A percentile compares a stretch with the other conserved stretches of the same genome.
Evolutionary conservation across 2,329 filamentous ascomycete species (phyloP).

Genomic region (Pyrenophora graminea): DNA sequence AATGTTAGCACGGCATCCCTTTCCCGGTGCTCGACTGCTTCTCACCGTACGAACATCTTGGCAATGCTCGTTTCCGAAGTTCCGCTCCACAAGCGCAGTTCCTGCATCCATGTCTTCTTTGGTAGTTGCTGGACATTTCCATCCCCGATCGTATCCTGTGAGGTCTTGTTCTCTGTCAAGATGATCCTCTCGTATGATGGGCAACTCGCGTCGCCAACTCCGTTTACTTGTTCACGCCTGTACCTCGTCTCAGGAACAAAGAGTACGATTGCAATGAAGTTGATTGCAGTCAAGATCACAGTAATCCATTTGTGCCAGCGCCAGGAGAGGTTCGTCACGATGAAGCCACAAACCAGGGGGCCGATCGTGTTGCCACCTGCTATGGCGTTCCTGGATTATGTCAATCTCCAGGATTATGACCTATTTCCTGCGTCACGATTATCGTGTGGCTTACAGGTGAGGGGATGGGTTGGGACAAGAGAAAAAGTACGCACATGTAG

Average conservation of each 20-base stretch:
- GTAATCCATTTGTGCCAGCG: constrained; percentile 47
- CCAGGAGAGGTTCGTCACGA: constrained; percentile 44
- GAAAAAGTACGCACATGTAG: constrained; percentile 35
- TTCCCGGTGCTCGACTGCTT: neutral
- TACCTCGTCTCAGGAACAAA: constrained; percentile 48
- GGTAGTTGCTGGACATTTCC: constrained; percentile 16
- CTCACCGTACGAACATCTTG: constrained; percentile 38
- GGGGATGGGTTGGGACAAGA: neutral
- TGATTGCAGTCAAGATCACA: constrained; percentile 31
- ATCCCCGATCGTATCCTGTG: neutral
- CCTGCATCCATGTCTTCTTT: constrained; percentile 42
- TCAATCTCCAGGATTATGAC: neutral
- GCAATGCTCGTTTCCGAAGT: constrained; percentile 37
- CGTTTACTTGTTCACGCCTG: constrained; percentile 23
- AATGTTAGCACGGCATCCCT: neutral
- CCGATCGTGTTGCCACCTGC: constrained; percentile 47
- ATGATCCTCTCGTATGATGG: constrained; percentile 20
- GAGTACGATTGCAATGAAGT: constrained; percentile 44
- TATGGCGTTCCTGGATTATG: constrained; percentile 34
- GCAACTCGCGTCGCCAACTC: neutral
- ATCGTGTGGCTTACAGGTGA: no score
- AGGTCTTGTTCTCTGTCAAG: constrained; percentile 7
- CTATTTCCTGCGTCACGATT: no score
- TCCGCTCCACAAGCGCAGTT: constrained; percentile 43
- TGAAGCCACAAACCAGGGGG: constrained; percentile 47